phyloP scores from a whole-genome alignment of 1,284 basidiomycete genomes.

The Microbotryum saponariae region DNA sequence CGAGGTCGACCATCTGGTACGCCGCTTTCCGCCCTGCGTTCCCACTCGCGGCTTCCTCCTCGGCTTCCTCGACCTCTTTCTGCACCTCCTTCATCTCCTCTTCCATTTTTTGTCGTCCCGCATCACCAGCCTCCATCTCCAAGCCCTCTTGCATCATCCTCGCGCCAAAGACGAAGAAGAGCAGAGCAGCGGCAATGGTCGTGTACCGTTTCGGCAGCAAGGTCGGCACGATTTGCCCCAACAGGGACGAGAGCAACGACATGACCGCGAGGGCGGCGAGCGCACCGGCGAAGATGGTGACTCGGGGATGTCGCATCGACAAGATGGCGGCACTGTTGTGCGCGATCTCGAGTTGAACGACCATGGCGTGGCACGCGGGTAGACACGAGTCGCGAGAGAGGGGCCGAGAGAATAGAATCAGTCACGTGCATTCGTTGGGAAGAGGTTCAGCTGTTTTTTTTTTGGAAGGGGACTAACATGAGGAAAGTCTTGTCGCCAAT shows the following conservation, averaged over 20 bases:
- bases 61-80: conserved; percentile 67
- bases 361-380: neutral
- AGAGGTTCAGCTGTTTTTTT: neutral
- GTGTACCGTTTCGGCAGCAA: conserved; percentile 74
- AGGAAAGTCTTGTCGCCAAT: conserved; percentile 96
- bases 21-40: conserved; percentile 1
- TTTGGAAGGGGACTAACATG: conserved; percentile 45
- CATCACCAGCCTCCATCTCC: conserved; percentile 63
- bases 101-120: conserved; percentile 62
- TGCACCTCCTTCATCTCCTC: conserved; percentile 57
- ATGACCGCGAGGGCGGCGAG: conserved; percentile 83
- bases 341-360: neutral
- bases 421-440: neutral
- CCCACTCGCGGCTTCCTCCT: conserved; percentile 60
- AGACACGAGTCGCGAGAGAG: neutral
- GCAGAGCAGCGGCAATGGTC: conserved; percentile 63
- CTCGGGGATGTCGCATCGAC: conserved; percentile 82
- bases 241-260: conserved; percentile 78
- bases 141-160: conserved; percentile 77
- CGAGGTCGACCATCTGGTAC: conserved; percentile 20
- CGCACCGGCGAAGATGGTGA: conserved; percentile 81
- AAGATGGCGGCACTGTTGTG: conserved; percentile 66
- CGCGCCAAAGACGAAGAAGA: conserved; percentile 78
- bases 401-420: neutral
- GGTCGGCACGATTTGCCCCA: conserved; percentile 76